phyloP scores from a whole-genome alignment of 345 rosid genomes.

The Hibiscus trionum region DNA sequence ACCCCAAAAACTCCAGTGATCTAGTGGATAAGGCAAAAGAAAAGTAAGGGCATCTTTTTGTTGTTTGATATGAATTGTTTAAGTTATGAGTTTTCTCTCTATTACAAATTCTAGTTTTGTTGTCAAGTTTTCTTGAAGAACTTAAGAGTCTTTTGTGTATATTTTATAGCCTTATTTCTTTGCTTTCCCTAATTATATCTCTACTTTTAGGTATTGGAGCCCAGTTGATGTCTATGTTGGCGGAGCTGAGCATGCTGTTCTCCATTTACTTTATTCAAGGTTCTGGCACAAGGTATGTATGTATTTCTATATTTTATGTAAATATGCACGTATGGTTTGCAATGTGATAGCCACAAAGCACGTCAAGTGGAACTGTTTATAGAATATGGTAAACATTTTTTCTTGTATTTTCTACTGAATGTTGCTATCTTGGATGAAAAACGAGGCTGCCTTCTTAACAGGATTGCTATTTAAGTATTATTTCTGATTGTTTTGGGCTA shows the following conservation, averaged over 20 bases:
- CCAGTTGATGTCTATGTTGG: conserved; percentile 94
- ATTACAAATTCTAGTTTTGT: neutral
- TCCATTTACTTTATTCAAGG: conserved; percentile 85
- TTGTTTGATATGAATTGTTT: neutral
- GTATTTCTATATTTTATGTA: neutral
- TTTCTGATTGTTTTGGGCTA: neutral
- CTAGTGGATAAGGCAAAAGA: conserved; percentile 75
- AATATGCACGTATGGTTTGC: neutral
- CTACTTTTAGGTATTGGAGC: conserved; percentile 68
- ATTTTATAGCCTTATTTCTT: neutral
- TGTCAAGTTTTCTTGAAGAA: neutral
- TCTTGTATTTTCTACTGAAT: neutral
- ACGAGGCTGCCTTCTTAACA: neutral
- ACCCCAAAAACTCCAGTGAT: conserved; percentile 64
- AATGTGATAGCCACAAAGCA: neutral
- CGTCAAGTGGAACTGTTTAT: neutral
- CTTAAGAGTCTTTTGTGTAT: neutral
- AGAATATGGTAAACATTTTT: neutral
- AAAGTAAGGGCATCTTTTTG: conserved; percentile 38
- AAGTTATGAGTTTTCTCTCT: neutral
- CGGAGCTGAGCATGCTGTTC: conserved; percentile 98
- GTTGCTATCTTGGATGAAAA: neutral
- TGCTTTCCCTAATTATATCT: conserved; percentile 3
- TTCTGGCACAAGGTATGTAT: conserved; percentile 91
- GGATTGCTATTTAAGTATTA: neutral